phyloP scores from a whole-genome alignment of 805 yeast genomes.

The Lipomyces chichibuensis region DNA sequence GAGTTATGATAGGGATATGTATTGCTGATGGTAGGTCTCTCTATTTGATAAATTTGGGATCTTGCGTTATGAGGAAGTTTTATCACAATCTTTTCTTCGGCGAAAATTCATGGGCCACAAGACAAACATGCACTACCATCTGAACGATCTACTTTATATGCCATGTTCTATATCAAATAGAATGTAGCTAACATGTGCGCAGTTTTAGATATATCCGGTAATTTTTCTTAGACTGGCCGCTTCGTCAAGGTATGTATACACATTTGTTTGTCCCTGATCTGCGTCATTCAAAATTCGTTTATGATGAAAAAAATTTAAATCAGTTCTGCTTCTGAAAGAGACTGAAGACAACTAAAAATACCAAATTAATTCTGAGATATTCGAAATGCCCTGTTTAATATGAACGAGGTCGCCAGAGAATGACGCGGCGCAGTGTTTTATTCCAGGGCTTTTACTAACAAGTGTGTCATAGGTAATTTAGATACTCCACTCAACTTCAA shows the following conservation, averaged over 20 bases:
- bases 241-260: background rate
- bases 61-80: conserved; percentile 37
- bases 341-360: conserved; percentile 29
- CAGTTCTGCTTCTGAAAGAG: conserved; percentile 98
- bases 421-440: background rate
- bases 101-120: conserved; percentile 72
- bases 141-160: conserved; percentile 50
- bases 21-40: background rate
- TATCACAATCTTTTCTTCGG: conserved; percentile 42
- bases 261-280: conserved; percentile 13
- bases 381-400: background rate
- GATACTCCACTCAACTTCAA: background rate
- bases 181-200: background rate
- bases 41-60: background rate
- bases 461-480: background rate
- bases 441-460: background rate
- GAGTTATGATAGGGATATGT: background rate
- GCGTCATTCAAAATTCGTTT: conserved; percentile 31
- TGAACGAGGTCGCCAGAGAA: background rate
- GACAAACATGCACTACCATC: conserved; percentile 97
- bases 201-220: background rate
- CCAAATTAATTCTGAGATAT: conserved; percentile 19
- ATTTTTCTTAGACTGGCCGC: background rate
- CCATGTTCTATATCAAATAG: background rate
- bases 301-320: conserved; percentile 64